Evolutionary conservation across 2,329 filamentous ascomycete species (phyloP).

Genomic region (Aureobasidium vineae): DNA sequence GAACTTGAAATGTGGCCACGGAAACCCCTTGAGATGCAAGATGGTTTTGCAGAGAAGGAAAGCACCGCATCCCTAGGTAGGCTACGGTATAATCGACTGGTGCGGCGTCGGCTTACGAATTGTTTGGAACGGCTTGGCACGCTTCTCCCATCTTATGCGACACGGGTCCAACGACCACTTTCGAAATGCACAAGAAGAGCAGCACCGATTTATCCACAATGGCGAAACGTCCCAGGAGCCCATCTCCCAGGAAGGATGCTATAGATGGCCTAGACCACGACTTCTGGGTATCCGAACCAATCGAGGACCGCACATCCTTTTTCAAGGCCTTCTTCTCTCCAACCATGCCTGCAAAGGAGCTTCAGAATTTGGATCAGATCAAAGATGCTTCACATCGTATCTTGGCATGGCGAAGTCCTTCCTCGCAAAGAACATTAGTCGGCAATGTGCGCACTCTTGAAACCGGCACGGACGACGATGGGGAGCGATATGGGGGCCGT

Average conservation of each 20-base stretch:
- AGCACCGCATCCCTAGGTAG: not conserved
- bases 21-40: no score
- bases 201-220: not conserved
- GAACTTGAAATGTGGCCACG: no score
- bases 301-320: slow-evolving; percentile 52
- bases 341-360: slow-evolving; percentile 41
- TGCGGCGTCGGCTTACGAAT: not conserved
- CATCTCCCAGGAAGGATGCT: slow-evolving; percentile 20
- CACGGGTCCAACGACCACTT: not conserved
- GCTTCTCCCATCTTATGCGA: not conserved
- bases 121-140: slow-evolving; percentile 1
- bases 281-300: slow-evolving; percentile 48
- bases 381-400: slow-evolving; percentile 52
- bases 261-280: slow-evolving; percentile 29
- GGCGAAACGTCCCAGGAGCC: slow-evolving; percentile 27
- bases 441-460: slow-evolving; percentile 22
- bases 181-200: not conserved
- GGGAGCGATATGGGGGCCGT: slow-evolving; percentile 53
- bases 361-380: slow-evolving; percentile 49
- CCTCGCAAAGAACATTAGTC: slow-evolving; percentile 22
- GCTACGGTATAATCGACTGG: not conserved
- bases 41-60: not conserved
- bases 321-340: slow-evolving; percentile 54
- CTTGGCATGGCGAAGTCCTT: slow-evolving; percentile 48
- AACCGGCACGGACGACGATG: slow-evolving; percentile 54